phyloP scores from a whole-genome alignment of 2,329 filamentous ascomycete species.

The Fusarium devonianum region DNA sequence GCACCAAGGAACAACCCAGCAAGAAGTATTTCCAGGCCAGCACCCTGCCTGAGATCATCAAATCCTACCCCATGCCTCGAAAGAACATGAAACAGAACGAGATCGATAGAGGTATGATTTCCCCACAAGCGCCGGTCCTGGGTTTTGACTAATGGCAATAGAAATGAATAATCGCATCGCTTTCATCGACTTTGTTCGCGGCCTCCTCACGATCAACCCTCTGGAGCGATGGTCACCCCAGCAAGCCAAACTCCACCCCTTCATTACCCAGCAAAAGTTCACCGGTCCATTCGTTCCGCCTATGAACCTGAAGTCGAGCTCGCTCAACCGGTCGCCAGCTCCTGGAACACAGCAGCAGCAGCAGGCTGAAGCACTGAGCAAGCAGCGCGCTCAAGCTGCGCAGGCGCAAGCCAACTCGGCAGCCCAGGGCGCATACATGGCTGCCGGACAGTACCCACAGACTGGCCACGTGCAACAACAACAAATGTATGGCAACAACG shows the following conservation, averaged over 20 bases:
- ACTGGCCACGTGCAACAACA: slow-evolving; percentile 60
- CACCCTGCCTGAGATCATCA: slow-evolving; percentile 94
- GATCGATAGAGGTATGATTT: slow-evolving; percentile 83
- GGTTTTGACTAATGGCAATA: slow-evolving; percentile 51
- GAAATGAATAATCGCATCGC: slow-evolving; percentile 98
- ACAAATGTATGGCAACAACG: slow-evolving; percentile 82
- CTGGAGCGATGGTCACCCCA: slow-evolving; percentile 97
- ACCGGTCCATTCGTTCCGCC: slow-evolving; percentile 95
- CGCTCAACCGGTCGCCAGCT: slow-evolving; percentile 84
- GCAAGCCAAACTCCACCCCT: slow-evolving; percentile 95
- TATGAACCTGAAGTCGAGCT: slow-evolving; percentile 92
- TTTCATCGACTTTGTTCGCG: slow-evolving; percentile 97
- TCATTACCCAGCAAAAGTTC: slow-evolving; percentile 98
- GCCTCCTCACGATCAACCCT: slow-evolving; percentile 91
- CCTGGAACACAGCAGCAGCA: slow-evolving; percentile 96
- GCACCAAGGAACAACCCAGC: slow-evolving; percentile 97
- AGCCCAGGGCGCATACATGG: slow-evolving; percentile 71
- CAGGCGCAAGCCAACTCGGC: slow-evolving; percentile 74
- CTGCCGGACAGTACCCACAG: slow-evolving; percentile 57
- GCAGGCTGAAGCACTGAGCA: slow-evolving; percentile 91
- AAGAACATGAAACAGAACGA: slow-evolving; percentile 99
- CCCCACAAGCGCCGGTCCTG: neutral
- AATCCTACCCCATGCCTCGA: slow-evolving; percentile 95
- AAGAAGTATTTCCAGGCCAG: slow-evolving; percentile 99
- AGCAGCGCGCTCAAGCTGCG: slow-evolving; percentile 81